These are phyloP conservation scores for Colletotrichum truncatum DNA, from an alignment of 2,329 filamentous ascomycete species.

Conservation along the genomic window DNA sequence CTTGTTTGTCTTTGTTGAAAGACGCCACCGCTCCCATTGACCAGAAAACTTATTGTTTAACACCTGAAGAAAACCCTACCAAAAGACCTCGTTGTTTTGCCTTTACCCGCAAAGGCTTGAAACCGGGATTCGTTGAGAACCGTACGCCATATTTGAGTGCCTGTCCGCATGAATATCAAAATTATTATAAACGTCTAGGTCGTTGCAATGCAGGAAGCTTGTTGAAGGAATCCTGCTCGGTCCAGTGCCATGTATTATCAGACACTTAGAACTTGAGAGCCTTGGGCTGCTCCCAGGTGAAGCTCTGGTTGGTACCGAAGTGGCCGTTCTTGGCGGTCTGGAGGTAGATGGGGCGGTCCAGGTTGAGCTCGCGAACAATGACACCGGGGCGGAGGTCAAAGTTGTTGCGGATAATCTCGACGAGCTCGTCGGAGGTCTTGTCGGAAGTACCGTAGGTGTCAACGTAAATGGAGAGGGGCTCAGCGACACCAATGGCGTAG, in stretches of 20 bases:
- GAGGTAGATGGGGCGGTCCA: constrained; percentile 96
- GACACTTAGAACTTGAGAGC: constrained; percentile 82
- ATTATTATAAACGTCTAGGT: constrained; percentile 34
- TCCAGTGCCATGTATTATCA: not conserved
- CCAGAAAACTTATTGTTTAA: constrained; percentile 25
- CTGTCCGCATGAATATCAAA: constrained; percentile 31
- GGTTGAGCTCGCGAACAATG: constrained; percentile 96
- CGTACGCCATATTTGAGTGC: constrained; percentile 32
- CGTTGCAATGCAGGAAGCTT: constrained; percentile 33
- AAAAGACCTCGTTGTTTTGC: constrained; percentile 24
- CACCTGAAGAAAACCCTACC: constrained; percentile 24
- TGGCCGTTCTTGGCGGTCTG: constrained; percentile 99
- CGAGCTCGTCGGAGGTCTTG: constrained; percentile 90
- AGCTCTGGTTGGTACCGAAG: constrained; percentile 96
- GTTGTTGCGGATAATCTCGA: constrained; percentile 93
- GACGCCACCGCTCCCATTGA: constrained; percentile 45
- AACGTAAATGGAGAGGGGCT: constrained; percentile 97
- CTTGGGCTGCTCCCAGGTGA: constrained; percentile 99
- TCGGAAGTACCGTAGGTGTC: constrained; percentile 96
- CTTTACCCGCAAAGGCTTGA: constrained; percentile 31
- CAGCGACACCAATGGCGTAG: constrained; percentile 98
- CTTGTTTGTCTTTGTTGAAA: constrained; percentile 56
- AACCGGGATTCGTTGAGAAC: constrained; percentile 35
- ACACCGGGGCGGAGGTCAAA: constrained; percentile 98
- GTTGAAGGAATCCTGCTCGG: constrained; percentile 32